Evolutionary conservation across 2,329 filamentous ascomycete species (phyloP).

Genomic region (Zymoseptoria crescenta): DNA sequence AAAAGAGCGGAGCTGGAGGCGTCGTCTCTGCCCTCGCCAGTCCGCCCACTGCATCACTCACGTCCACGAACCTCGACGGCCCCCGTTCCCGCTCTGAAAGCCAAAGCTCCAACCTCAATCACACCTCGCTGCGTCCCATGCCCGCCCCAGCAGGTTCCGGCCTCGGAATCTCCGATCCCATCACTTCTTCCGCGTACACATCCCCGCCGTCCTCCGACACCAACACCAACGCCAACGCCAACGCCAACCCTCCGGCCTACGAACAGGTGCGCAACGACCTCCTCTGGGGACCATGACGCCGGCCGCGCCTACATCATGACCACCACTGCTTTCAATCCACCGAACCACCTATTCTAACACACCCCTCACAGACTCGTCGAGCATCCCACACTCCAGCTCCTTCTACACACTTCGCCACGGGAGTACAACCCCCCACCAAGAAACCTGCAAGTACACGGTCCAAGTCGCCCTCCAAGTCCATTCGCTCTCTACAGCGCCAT

Average conservation of each 20-base stretch:
- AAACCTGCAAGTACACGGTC: conserved; percentile 14
- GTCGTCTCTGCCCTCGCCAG: conserved; percentile 32
- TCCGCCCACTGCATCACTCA: conserved; percentile 8
- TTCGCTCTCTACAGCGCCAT: conserved; percentile 26
- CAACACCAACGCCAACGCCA: conserved; percentile 17
- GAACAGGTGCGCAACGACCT: conserved; percentile 34
- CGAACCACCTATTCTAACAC: not conserved
- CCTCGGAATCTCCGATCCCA: conserved; percentile 8
- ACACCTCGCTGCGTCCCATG: conserved; percentile 4
- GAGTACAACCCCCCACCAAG: not conserved
- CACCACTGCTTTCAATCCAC: not conserved
- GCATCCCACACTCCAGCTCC: not conserved
- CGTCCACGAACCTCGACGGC: conserved; percentile 4
- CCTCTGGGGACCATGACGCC: conserved; percentile 1
- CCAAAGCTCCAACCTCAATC: conserved; percentile 14
- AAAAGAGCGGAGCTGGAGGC: conserved; percentile 48
- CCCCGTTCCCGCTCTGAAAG: conserved; percentile 17
- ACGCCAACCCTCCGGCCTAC: conserved; percentile 21
- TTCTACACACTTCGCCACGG: not conserved
- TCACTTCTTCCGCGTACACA: not conserved
- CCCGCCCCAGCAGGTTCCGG: conserved; percentile 11
- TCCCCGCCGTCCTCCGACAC: not conserved
- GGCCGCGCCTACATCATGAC: not conserved
- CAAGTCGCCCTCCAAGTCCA: conserved; percentile 25
- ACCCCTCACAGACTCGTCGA: not conserved